Percentiles rank a stretch among this genome's conserved stretches.
phyloP scores from a whole-genome alignment of 1,139 yeast genomes.

The Oligophagozyma castellii region DNA sequence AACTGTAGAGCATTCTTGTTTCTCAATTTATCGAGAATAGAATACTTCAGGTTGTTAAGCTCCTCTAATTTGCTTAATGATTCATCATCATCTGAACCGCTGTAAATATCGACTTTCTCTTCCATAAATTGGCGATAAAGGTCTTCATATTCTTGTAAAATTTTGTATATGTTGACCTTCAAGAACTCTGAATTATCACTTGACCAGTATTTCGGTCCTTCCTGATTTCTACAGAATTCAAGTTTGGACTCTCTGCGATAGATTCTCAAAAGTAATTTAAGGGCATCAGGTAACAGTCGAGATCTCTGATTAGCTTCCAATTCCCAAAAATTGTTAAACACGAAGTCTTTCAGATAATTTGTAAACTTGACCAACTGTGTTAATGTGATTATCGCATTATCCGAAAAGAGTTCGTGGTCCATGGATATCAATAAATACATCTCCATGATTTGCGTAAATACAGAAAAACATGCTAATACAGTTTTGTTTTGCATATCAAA shows the following conservation, averaged over 20 bases:
- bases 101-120: conserved; percentile 12
- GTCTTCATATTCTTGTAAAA: conserved; percentile 16
- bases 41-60: conserved; percentile 7
- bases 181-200: conserved; percentile 20
- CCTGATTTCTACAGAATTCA: conserved; percentile 28
- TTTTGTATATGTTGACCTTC: conserved; percentile 13
- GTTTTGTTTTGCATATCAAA: not conserved
- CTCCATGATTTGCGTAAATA: conserved; percentile 37
- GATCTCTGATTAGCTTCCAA: conserved; percentile 6
- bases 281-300: conserved; percentile 29
- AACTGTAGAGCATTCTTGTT: conserved; percentile 3
- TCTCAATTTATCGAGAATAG: conserved; percentile 5
- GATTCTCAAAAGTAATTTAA: conserved; percentile 50
- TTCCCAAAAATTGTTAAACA: conserved; percentile 41
- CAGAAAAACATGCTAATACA: conserved; percentile 3
- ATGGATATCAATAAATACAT: conserved; percentile 53
- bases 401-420: conserved; percentile 45
- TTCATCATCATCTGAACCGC: conserved; percentile 4
- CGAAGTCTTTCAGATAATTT: conserved; percentile 38
- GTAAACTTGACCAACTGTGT: conserved; percentile 36
- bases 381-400: conserved; percentile 31
- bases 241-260: conserved; percentile 58
- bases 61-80: conserved; percentile 4
- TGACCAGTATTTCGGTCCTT: conserved; percentile 41
- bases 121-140: conserved; percentile 16